phyloP scores from a whole-genome alignment of 2,329 filamentous ascomycete genomes.

The Basipetospora chlamydospora region DNA sequence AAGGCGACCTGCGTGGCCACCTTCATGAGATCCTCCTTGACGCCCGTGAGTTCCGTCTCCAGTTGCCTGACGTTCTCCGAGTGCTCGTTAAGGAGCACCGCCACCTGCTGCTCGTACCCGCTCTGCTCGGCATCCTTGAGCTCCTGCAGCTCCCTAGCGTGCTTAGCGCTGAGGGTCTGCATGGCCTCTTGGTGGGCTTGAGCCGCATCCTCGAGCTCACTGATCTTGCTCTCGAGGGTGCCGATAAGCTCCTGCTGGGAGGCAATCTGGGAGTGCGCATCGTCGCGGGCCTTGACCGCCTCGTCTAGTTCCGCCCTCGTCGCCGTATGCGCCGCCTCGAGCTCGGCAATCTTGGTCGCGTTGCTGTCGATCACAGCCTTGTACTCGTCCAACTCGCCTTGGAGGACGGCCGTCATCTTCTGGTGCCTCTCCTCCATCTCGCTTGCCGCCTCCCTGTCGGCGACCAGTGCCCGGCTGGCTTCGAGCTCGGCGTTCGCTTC shows the following conservation, averaged over 20 bases:
- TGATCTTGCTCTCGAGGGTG: constrained; percentile 43
- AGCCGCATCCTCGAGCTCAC: constrained; percentile 42
- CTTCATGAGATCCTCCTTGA: constrained; percentile 51
- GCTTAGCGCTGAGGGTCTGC: constrained; percentile 30
- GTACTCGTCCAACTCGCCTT: constrained; percentile 67
- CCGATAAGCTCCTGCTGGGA: constrained; percentile 32
- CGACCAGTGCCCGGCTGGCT: constrained; percentile 25
- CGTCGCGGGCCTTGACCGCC: constrained; percentile 43
- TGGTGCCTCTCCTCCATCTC: constrained; percentile 42
- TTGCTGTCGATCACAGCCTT: constrained; percentile 59
- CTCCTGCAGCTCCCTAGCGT: constrained; percentile 34
- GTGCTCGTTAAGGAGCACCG: constrained; percentile 45
- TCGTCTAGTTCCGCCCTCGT: constrained; percentile 55
- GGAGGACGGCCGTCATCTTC: constrained; percentile 45
- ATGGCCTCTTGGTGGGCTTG: constrained; percentile 38
- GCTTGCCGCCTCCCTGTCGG: constrained; percentile 25
- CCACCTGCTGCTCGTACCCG: constrained; percentile 42
- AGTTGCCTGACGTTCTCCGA: constrained; percentile 39
- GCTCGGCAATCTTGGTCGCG: constrained; percentile 51
- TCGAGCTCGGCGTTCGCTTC: constrained; percentile 37
- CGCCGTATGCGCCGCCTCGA: constrained; percentile 57
- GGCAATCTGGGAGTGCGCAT: constrained; percentile 28
- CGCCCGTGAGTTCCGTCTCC: constrained; percentile 47
- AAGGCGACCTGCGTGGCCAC: constrained; percentile 48
- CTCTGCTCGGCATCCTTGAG: constrained; percentile 34